These are phyloP conservation scores for Calonectria hongkongensis DNA, from an alignment of 2,329 filamentous ascomycete species.

Conservation along the genomic window DNA sequence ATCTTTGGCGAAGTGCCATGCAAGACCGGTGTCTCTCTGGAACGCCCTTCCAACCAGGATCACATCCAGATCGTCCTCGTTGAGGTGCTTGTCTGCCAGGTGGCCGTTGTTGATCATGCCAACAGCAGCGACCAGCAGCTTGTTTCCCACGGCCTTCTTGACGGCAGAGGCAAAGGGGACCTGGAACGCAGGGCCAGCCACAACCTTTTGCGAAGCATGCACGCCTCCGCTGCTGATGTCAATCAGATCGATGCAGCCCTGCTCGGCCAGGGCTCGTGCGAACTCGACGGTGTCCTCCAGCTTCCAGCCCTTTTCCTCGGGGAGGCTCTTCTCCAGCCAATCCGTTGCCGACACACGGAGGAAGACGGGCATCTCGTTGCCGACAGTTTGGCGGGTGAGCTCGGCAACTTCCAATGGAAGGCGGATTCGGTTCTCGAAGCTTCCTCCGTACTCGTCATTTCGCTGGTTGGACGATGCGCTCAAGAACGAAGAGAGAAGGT, in stretches of 20 bases:
- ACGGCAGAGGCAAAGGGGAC: not conserved
- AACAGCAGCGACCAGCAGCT: slow-evolving; percentile 4
- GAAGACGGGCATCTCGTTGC: not conserved
- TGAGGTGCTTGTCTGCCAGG: slow-evolving; percentile 6
- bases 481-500: slow-evolving; percentile 14
- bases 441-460: slow-evolving; percentile 14
- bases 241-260: slow-evolving; percentile 3
- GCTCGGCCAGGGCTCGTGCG: slow-evolving; percentile 4
- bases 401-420: slow-evolving; percentile 1
- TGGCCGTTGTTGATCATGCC: slow-evolving; percentile 12
- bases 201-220: not conserved
- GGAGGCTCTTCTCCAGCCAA: slow-evolving; percentile 16
- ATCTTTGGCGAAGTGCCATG: slow-evolving; percentile 13
- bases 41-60: not conserved
- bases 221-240: slow-evolving; percentile 11
- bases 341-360: slow-evolving; percentile 9
- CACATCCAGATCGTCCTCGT: not conserved
- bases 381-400: slow-evolving; percentile 8
- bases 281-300: slow-evolving; percentile 11
- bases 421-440: slow-evolving; percentile 8
- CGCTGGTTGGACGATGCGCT: slow-evolving; percentile 10
- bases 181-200: slow-evolving; percentile 2
- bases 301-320: slow-evolving; percentile 2
- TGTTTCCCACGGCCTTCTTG: slow-evolving; percentile 1
- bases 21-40: slow-evolving; percentile 8